Evolutionary conservation across 129 eudicot species (phyloP), one percentile per base, ranked within the genome.

Genomic region (Centrapalus pauciflorus): DNA sequence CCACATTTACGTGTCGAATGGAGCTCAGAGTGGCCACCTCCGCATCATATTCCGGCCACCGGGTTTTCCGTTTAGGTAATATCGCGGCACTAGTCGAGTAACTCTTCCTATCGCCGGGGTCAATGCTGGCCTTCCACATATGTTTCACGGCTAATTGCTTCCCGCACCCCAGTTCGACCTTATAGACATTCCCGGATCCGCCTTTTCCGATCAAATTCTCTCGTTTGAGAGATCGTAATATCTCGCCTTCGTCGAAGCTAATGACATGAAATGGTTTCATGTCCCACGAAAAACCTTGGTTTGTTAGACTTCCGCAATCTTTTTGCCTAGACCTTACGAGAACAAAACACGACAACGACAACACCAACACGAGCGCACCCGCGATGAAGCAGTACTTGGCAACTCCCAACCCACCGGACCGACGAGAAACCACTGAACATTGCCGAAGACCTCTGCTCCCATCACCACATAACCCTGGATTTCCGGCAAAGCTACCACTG

Each of bases 1-100:
- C 93, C 20, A 86, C 88, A 67, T 86, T 86, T 50, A 86, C 75
- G 55, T 86, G 93, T 60, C 93, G 78, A 13, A 86, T 74, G 25
- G 88, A 82, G 66, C 88, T 86, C 61, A 86, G 55, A 14, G 82
- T 74, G 7, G 82, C 80, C 57, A 86, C 84, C 70, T 86, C 93
- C 3, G 93, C 88, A 16, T 82, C 93, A 27, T 82, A 82, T 66
- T 86, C 88, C 14, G 75, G 82, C 26, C 67, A 73, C 35, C 78
- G 52, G 35, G 41, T 23, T 54, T 77, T 82, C 11, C 61, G 68
- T 34, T 79, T 82, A 0, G 68, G 64, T 21, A 86, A 66, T 60
- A 86, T 79, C 0, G 82, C 55, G 12, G 80, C 49, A 66, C 68
- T 69, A 61, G 76, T 55, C 60, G 57, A 60, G 61, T 33, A 59